Base-by-base conservation (phyloP, 768 basidiomycete species). In the Hirschioporus abietinus region DNA sequence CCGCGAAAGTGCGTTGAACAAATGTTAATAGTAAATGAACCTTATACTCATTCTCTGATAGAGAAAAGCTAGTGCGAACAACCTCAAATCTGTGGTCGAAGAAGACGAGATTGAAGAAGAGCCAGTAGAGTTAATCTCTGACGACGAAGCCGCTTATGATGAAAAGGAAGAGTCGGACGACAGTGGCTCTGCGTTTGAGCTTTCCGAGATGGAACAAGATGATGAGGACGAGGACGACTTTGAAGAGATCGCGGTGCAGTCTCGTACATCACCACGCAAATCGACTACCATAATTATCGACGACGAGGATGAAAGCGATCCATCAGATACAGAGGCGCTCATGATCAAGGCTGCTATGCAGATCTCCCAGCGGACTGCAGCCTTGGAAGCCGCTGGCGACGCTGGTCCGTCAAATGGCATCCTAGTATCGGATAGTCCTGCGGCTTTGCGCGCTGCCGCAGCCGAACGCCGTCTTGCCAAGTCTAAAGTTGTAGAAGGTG, bases 131-230 rank as follows among this genome's bases (percentile, higher is more conserved):
- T 72, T 65, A 12, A 67, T 71, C 26, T 79, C 77, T 42, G 78
- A 82, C 23, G 75, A 77, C 58, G 80, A 76, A 23, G 71, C 79
- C 52, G 81, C 81, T 52, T 80, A 78, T 67, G 76, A 78, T 61
- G 81, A 81, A 58, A 69, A 74, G 24, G 74, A 73, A 18, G 88
- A 89, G 66, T 86, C 83, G 20, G 83, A 82, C 34, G 82, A 79
- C 65, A 85, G 82, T 72, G 87, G 81, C 27, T 90, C 90, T 57
- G 88, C 89, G 66, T 90, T 88, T 69, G 78, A 83, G 58, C 78
- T 67, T 2, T 81, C 82, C 26, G 73, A 73, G 26, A 67, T 64
- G 12, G 77, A 79, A 20, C 70, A 67, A 0, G 69, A 67, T 23
- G 67, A 58, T 6, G 67, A 60, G 10, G 70, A 69, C 25, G 68